Conservation (phyloP, 1,284 basidiomycete species). For the Apiotrichum gamsii region DNA sequence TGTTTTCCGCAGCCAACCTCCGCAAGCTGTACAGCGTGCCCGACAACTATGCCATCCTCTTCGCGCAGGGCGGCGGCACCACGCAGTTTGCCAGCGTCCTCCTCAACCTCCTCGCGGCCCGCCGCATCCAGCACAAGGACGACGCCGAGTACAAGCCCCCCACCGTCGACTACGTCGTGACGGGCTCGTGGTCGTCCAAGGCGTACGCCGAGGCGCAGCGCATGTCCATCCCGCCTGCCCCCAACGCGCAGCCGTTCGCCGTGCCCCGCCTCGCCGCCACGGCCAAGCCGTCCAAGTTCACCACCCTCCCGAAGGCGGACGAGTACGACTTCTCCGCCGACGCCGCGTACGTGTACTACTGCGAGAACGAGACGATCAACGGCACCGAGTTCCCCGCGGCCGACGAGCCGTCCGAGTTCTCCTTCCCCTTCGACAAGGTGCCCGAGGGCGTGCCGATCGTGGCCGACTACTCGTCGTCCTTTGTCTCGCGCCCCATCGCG, state of each 20-base stretch:
- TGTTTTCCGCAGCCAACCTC: slow-evolving; percentile 51
- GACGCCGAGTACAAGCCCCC: slow-evolving; percentile 41
- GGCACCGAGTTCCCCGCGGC: slow-evolving; percentile 77
- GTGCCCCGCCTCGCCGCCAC: slow-evolving; percentile 62
- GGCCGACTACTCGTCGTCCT: slow-evolving; percentile 93
- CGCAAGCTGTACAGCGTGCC: slow-evolving; percentile 73
- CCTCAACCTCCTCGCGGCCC: slow-evolving; percentile 64
- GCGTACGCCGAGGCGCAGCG: slow-evolving; percentile 74
- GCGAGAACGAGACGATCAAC: slow-evolving; percentile 98
- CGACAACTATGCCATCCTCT: slow-evolving; percentile 74
- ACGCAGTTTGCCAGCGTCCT: slow-evolving; percentile 84
- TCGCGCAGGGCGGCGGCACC: slow-evolving; percentile 86
- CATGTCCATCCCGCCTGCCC: slow-evolving; percentile 49
- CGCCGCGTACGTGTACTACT: slow-evolving; percentile 92
- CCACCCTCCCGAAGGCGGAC: slow-evolving; percentile 67
- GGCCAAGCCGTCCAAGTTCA: slow-evolving; percentile 67
- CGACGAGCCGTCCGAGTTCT: slow-evolving; percentile 62
- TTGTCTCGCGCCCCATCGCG: slow-evolving; percentile 92
- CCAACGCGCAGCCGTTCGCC: slow-evolving; percentile 44
- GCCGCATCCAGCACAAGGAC: slow-evolving; percentile 57
- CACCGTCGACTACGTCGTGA: slow-evolving; percentile 76
- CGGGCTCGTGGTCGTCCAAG: slow-evolving; percentile 85
- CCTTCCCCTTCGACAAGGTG: slow-evolving; percentile 79
- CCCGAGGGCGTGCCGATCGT: slow-evolving; percentile 72
- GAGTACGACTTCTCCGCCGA: slow-evolving; percentile 67